A percentile compares a stretch with the other conserved stretches of the same genome.
These are phyloP conservation scores for Zelonia costaricensis DNA, from an alignment of 208 protist species.

Conservation along the genomic window DNA sequence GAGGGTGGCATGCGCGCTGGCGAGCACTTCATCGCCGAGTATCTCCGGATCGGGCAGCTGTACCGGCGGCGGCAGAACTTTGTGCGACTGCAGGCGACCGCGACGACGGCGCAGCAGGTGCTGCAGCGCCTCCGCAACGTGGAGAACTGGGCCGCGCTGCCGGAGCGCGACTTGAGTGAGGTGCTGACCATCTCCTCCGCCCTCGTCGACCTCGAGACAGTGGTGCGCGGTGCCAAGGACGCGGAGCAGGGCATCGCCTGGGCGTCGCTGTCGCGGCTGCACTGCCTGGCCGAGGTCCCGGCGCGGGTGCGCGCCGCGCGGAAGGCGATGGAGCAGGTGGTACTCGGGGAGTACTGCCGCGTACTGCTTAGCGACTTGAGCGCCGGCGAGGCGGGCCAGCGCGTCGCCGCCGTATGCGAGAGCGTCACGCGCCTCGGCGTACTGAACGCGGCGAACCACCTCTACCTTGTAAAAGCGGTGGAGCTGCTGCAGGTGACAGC, in stretches of 20 bases:
- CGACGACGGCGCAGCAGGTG: conserved; percentile 31
- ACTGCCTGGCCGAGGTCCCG: conserved; percentile 29
- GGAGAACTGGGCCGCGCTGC: conserved; percentile 85
- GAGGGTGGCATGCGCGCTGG: conserved; percentile 39
- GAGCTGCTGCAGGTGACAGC: conserved; percentile 38
- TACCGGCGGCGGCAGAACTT: conserved; percentile 73
- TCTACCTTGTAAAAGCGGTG: conserved; percentile 24
- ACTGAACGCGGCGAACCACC: conserved; percentile 32
- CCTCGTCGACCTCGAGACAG: conserved; percentile 43
- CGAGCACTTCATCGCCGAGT: conserved; percentile 50
- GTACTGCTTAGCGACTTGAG: conserved; percentile 14
- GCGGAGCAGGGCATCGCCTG: conserved; percentile 17
- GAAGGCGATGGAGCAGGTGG: conserved; percentile 30
- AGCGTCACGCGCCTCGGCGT: conserved; percentile 40
- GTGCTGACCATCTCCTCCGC: conserved; percentile 43
- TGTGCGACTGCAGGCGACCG: conserved; percentile 31
- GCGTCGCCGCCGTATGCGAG: conserved; percentile 6
- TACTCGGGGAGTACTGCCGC: conserved; percentile 24
- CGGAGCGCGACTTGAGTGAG: conserved; percentile 82
- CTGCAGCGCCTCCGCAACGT: conserved; percentile 43
- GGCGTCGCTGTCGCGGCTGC: conserved; percentile 20
- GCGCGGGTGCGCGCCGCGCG: conserved; percentile 18
- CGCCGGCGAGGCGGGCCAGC: conserved; percentile 13
- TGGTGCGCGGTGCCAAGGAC: conserved; percentile 13
- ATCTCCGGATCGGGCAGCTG: conserved; percentile 62